These are phyloP conservation scores for Colletotrichum sp. DNA, from an alignment of 2,329 filamentous ascomycete species.

Conservation along the genomic window DNA sequence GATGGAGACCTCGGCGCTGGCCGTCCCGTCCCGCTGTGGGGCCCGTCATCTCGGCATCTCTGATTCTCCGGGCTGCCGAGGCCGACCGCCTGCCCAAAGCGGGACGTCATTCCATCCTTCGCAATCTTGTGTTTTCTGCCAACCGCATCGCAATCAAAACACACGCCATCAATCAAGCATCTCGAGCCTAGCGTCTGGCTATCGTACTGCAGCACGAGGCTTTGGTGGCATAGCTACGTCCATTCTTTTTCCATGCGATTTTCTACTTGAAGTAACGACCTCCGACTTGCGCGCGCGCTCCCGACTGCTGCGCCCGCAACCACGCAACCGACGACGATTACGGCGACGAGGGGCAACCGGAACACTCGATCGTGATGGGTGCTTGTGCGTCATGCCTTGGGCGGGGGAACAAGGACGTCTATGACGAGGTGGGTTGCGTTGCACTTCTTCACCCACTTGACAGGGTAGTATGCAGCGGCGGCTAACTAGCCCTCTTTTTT, in stretches of 20 bases:
- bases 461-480: neutral
- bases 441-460: neutral
- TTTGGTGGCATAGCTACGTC: slow-evolving; percentile 2
- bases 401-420: slow-evolving; percentile 51
- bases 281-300: neutral
- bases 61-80: neutral
- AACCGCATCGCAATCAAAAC: slow-evolving; percentile 22
- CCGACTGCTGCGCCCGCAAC: neutral
- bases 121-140: slow-evolving; percentile 22
- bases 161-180: slow-evolving; percentile 5
- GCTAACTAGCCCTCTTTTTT: neutral
- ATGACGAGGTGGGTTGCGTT: slow-evolving; percentile 56
- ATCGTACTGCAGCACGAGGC: neutral
- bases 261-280: neutral
- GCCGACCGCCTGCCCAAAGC: slow-evolving; percentile 9
- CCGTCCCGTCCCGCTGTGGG: slow-evolving; percentile 21
- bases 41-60: neutral
- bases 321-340: neutral
- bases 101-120: slow-evolving; percentile 17
- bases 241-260: neutral
- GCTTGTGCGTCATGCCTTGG: slow-evolving; percentile 67
- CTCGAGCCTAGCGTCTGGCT: neutral
- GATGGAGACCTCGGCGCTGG: slow-evolving; percentile 18
- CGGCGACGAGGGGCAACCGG: neutral
- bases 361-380: slow-evolving; percentile 50